Evolutionary conservation across 257 asterid genomes (phyloP).

Genomic region (Gentiana straminea): DNA sequence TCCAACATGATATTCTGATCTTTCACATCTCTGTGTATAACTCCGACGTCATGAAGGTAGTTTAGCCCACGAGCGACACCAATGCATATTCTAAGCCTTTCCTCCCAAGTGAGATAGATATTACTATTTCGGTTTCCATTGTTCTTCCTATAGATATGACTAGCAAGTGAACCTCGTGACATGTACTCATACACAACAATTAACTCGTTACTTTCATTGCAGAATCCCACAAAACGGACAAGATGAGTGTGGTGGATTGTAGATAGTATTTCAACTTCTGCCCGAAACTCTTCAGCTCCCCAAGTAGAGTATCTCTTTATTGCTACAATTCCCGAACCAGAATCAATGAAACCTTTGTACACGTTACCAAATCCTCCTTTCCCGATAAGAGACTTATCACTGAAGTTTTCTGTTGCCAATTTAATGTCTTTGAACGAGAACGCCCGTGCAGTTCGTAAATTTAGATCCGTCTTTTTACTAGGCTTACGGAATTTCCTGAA

Average conservation of each 20-base stretch:
- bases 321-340: background rate
- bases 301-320: background rate
- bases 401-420: conserved; percentile 1
- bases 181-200: conserved; percentile 1
- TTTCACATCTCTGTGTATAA: background rate
- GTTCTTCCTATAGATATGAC: background rate
- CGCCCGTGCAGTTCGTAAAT: background rate
- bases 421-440: conserved; percentile 2
- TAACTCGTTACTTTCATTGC: background rate
- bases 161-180: background rate
- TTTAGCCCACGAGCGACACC: conserved; percentile 1
- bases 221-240: conserved; percentile 2
- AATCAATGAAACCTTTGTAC: conserved; percentile 10
- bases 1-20: background rate
- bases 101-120: conserved; percentile 1
- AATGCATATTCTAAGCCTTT: conserved; percentile 4
- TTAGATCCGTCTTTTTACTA: background rate
- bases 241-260: background rate
- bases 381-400: background rate
- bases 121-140: background rate
- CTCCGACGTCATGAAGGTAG: background rate
- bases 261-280: background rate
- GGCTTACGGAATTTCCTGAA: too few species aligned
- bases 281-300: background rate
- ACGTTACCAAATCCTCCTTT: conserved; percentile 14